A percentile compares a stretch with the other conserved stretches of the same genome.
Conservation (phyloP, 1,139 yeast species). For the Saccharomyces hybrid region DNA sequence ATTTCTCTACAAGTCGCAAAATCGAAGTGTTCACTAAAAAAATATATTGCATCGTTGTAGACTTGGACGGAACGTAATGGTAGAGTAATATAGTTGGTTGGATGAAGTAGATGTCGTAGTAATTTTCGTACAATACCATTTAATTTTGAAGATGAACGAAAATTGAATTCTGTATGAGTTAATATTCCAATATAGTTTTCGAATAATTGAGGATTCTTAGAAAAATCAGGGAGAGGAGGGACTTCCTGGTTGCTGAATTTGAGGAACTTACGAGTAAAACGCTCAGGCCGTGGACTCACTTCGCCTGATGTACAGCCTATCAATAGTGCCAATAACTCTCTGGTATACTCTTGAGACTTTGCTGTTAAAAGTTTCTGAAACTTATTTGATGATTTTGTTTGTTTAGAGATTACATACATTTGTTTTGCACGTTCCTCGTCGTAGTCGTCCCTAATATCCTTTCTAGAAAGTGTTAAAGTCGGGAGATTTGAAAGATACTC, state of each 20-base stretch:
- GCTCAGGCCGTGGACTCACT: slow-evolving; percentile 1
- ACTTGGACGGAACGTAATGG: slow-evolving; percentile 32
- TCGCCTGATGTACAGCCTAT: slow-evolving; percentile 12
- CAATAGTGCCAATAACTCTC: slow-evolving; percentile 21
- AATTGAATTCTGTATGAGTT: slow-evolving; percentile 33
- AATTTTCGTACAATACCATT: slow-evolving; percentile 34
- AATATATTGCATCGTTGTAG: slow-evolving; percentile 41
- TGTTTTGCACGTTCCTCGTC: slow-evolving; percentile 21
- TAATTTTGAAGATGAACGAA: slow-evolving; percentile 30
- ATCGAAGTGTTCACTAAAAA: slow-evolving; percentile 34
- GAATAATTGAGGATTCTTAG: slow-evolving; percentile 23
- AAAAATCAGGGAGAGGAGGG: slow-evolving; percentile 32
- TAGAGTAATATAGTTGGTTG: slow-evolving; percentile 34
- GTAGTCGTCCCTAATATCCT: slow-evolving; percentile 14
- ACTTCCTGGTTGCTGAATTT: slow-evolving; percentile 24
- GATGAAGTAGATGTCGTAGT: slow-evolving; percentile 36
- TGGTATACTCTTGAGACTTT: slow-evolving; percentile 12
- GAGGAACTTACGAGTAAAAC: slow-evolving; percentile 8
- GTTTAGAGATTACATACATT: slow-evolving; percentile 6
- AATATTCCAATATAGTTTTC: slow-evolving; percentile 31
- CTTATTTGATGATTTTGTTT: slow-evolving; percentile 7
- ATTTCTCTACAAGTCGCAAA: slow-evolving; percentile 39
- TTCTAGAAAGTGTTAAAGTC: slow-evolving; percentile 16
- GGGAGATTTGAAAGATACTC: slow-evolving; percentile 26
- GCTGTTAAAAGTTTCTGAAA: slow-evolving; percentile 10